Percentiles rank a stretch among this genome's conserved stretches.
Evolutionary conservation across 371 early-diverging fungal genomes (phyloP).

Genomic region (Mortierella sp.): DNA sequence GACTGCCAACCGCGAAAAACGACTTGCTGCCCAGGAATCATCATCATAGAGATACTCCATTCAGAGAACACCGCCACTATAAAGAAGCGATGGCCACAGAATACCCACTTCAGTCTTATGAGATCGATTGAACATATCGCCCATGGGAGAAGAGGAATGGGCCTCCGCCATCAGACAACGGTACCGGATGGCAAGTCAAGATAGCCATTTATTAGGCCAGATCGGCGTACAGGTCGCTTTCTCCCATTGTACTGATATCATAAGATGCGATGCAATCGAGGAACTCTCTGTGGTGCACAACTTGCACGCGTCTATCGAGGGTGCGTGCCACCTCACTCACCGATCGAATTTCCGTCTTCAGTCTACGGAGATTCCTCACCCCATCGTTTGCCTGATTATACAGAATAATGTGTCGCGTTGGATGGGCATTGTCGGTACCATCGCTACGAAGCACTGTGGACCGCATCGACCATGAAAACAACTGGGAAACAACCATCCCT

Average conservation of each 20-base stretch:
- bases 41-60: slow-evolving; percentile 17
- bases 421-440: background rate
- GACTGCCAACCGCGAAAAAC: slow-evolving; percentile 49
- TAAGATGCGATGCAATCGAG: slow-evolving; percentile 39
- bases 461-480: slow-evolving; percentile 19
- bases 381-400: slow-evolving; percentile 28
- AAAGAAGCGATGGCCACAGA: background rate
- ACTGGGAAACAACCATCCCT: slow-evolving; percentile 23
- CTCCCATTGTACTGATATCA: slow-evolving; percentile 1
- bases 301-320: slow-evolving; percentile 11
- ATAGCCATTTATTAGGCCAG: no score
- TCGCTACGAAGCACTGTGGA: background rate
- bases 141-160: no score
- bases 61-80: background rate
- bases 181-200: no score
- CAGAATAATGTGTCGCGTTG: slow-evolving; percentile 23
- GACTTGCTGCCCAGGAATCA: slow-evolving; percentile 40
- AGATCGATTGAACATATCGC: no score
- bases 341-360: slow-evolving; percentile 13
- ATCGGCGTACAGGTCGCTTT: background rate
- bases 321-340: slow-evolving; percentile 1
- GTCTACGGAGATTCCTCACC: slow-evolving; percentile 20
- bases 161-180: no score
- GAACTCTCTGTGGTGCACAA: slow-evolving; percentile 21
- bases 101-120: no score